Evolutionary conservation across 176 grass and related monocot genomes (phyloP), one percentile per base, ranked within the genome.

Genomic region (Phoenix roebelenii): DNA sequence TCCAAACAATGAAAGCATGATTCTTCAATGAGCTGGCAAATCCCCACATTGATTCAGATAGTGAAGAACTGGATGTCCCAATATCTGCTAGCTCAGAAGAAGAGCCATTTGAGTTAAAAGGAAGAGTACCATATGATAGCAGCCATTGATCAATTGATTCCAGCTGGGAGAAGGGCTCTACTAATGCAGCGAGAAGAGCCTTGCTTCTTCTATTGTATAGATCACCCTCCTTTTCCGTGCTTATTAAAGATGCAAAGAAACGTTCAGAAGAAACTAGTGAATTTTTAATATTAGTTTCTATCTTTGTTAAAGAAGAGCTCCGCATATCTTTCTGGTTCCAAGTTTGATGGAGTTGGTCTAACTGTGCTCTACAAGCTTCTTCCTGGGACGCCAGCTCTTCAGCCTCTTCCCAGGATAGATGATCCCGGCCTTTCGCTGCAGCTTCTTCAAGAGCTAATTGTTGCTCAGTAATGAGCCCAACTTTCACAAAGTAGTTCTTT

Each of bases 331-430:
- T 96, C 60, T 96, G 80, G 62, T 69, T 80, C 92, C 92, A 96
- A 63, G 80, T 90, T 84, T 75, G 78, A 73, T 90, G 83, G 26
- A 96, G 75, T 68, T 88, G 86, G 25, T 96, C 83, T 72, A 96
- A 76, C 69, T 96, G 74, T 76, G 83, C 57, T 58, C 83, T 90
- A 72, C 86, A 96, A 57, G 88, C 75, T 79, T 96, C 92, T 83
- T 90, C 92, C 65, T 90, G 86, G 0, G 92, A 96, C 74, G 92
- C 86, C 64, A 96, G 72, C 73, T 96, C 92, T 66, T 96, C 92
- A 65, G 92, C 92, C 84, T 96, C 92, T 90, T 96, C 91, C 91
- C 91, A 96, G 70, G 91, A 96, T 55, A 96, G 71, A 77, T 96
- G 80, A 70, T 96, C 91, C 66, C 86, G 89, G 35, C 91, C 86